Conservation (phyloP, 179 eudicot species). For the Beta macrorhiza region DNA sequence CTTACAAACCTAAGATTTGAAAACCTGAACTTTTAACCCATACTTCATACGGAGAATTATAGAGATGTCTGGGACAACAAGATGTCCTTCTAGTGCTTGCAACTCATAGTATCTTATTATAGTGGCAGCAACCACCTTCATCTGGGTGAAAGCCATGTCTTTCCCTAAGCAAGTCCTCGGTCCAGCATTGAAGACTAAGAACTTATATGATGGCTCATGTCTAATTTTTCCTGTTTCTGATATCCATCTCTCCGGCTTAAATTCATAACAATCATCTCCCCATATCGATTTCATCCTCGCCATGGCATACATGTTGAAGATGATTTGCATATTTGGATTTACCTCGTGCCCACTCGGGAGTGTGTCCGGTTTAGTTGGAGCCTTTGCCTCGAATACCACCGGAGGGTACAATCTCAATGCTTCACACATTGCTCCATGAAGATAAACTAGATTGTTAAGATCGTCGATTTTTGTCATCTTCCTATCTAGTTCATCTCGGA, state of each 20-base stretch:
- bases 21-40: constrained; percentile 28
- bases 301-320: constrained; percentile 41
- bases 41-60: constrained; percentile 29
- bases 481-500: constrained; percentile 12
- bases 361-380: constrained; percentile 28
- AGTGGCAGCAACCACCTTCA: constrained; percentile 43
- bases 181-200: constrained; percentile 51
- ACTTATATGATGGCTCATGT: constrained; percentile 46
- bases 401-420: constrained; percentile 48
- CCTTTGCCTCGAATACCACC: constrained; percentile 37
- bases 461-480: background rate
- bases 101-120: constrained; percentile 37
- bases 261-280: constrained; percentile 50
- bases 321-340: constrained; percentile 27
- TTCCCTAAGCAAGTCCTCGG: constrained; percentile 51
- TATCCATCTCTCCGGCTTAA: constrained; percentile 61
- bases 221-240: constrained; percentile 33
- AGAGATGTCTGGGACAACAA: constrained; percentile 26
- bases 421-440: constrained; percentile 46
- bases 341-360: constrained; percentile 53
- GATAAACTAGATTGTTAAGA: constrained; percentile 31
- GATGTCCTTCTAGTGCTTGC: constrained; percentile 17
- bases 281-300: constrained; percentile 47
- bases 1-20: no score
- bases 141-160: constrained; percentile 39